Evolutionary conservation across 2,329 filamentous ascomycete genomes (phyloP), one percentile per base, ranked within the genome.

Genomic region (Ophiostoma montium): DNA sequence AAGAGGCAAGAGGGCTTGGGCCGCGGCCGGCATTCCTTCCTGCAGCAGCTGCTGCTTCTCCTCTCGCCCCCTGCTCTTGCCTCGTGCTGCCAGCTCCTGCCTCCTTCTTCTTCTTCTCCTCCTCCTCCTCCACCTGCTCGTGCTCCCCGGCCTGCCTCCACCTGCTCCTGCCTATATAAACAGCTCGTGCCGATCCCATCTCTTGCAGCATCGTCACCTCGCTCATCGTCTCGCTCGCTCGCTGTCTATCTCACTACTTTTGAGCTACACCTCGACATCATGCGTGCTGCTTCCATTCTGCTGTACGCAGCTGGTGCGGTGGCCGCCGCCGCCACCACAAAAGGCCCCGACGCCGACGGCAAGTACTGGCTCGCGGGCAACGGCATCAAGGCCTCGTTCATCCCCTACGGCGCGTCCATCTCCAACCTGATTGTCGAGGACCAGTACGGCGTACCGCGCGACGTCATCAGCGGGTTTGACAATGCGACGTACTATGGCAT

Each of bases 391-490:
- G 82, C 78, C 9, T 67, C 72, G 43, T 88, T 88, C 63, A 80
- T 88, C 42, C 72, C 82, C 1, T 88, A 88, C 58, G 84, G 83
- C 53, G 84, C 84, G 8, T 78, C 79, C 51, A 74, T 89, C 58
- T 74, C 81, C 51, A 82, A 87, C 60, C 68, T 89, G 47, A 70
- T 84, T 61, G 71, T 89, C 61, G 72, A 76, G 35, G 84, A 87
- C 62, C 75, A 76, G 57, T 71, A 81, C 56, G 83, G 82, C 42
- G 66, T 82, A 39, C 70, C 76, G 60, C 75, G 83, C 52, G 84
- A 89, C 60, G 68, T 89, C 46, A 78, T 89, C 1, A 72, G 75
- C 43, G 84, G 84, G 44, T 88, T 80, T 58, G 84, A 89, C 66
- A 87, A 87, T 60, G 83, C 84, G 42, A 76, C 68, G 47, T 78